Conservation (phyloP, 208 protist genomes). For the Naegleria fowleri region DNA sequence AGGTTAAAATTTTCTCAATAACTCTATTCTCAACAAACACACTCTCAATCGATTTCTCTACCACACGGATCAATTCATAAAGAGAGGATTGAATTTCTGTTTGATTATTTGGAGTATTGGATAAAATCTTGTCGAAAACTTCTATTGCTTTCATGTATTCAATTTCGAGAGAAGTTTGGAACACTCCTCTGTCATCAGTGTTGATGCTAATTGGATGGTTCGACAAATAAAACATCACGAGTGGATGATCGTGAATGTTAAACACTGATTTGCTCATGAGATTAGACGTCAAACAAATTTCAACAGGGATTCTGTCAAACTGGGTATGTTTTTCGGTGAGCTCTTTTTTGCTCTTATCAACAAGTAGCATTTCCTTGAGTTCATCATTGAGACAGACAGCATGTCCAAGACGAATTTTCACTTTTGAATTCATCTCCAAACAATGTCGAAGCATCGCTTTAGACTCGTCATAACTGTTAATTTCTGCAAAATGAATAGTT, state of each 20-base stretch:
- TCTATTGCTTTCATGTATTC: conserved; percentile 39
- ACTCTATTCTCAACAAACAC: background rate
- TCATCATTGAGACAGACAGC: conserved; percentile 8
- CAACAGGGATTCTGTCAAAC: conserved; percentile 53
- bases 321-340: conserved; percentile 22
- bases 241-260: background rate
- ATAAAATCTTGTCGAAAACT: background rate
- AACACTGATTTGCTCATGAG: conserved; percentile 44
- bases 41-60: background rate
- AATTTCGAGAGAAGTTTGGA: conserved; percentile 56
- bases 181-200: conserved; percentile 71
- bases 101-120: background rate
- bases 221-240: background rate
- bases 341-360: background rate
- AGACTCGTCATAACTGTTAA: conserved; percentile 60
- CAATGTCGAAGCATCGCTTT: conserved; percentile 55
- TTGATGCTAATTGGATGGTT: background rate
- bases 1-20: background rate
- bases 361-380: background rate
- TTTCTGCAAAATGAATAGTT: conserved; percentile 69
- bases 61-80: background rate
- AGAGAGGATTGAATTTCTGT: background rate
- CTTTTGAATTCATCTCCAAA: conserved; percentile 39
- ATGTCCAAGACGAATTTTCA: background rate
- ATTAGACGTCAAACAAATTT: conserved; percentile 75